These are phyloP conservation scores for Neopestalotiopsis sp. DNA, from an alignment of 2,329 filamentous ascomycete genomes.

Conservation along the genomic window DNA sequence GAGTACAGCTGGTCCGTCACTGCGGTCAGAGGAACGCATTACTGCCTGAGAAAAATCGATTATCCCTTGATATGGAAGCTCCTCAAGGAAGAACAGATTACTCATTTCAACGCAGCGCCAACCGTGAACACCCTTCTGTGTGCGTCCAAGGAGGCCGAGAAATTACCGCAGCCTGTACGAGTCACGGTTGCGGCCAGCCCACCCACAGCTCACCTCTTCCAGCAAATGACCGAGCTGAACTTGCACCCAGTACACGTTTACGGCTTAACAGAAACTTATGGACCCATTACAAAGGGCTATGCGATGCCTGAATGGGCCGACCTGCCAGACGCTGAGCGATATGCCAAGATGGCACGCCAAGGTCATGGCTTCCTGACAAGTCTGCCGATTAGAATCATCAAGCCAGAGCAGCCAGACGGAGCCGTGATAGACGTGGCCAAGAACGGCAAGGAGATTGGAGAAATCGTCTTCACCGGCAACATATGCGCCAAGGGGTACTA, in stretches of 20 bases:
- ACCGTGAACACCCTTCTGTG: slow-evolving; percentile 96
- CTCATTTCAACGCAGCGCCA: slow-evolving; percentile 94
- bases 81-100: slow-evolving; percentile 84
- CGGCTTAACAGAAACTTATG: slow-evolving; percentile 87
- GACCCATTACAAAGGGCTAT: slow-evolving; percentile 94
- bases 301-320: slow-evolving; percentile 83
- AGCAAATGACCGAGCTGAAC: slow-evolving; percentile 85
- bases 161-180: slow-evolving; percentile 71
- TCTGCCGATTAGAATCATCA: slow-evolving; percentile 81
- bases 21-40: slow-evolving; percentile 90
- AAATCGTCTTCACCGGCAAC: slow-evolving; percentile 88
- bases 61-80: slow-evolving; percentile 92
- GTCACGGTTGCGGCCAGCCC: slow-evolving; percentile 95
- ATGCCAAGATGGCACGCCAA: slow-evolving; percentile 89
- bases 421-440: slow-evolving; percentile 70
- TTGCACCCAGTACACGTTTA: slow-evolving; percentile 93
- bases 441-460: slow-evolving; percentile 78
- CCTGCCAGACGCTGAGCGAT: slow-evolving; percentile 77
- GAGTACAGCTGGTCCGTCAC: slow-evolving; percentile 76
- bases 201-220: slow-evolving; percentile 87
- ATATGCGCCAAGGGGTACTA: slow-evolving; percentile 93
- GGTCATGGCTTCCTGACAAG: slow-evolving; percentile 90
- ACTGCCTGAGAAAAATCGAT: slow-evolving; percentile 93
- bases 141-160: slow-evolving; percentile 75
- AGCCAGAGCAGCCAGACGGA: slow-evolving; percentile 73